Evolutionary conservation across 768 basidiomycete species (phyloP).

Genomic region (Tephrocybe sp.): DNA sequence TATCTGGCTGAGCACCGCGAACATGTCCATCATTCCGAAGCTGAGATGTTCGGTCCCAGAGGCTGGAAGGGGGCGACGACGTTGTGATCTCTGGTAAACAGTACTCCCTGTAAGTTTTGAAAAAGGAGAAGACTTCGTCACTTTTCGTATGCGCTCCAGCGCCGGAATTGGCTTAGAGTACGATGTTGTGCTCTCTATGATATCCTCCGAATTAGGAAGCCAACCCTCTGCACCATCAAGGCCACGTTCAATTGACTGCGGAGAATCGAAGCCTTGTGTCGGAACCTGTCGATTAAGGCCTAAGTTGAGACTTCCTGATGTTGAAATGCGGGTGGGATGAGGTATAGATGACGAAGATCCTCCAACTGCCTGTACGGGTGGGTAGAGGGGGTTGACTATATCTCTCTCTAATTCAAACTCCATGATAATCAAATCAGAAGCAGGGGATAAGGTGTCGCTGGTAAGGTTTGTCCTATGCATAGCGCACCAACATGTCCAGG

Average conservation of each 20-base stretch:
- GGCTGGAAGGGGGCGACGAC: constrained; percentile 16
- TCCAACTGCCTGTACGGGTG: constrained; percentile 32
- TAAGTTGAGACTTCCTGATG: too few species aligned
- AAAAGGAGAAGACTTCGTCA: constrained; percentile 25
- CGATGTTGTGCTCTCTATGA: constrained; percentile 72
- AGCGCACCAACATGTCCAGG: constrained; percentile 73
- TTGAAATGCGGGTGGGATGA: background rate
- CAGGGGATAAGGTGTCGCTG: constrained; percentile 6
- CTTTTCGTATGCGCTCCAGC: constrained; percentile 63
- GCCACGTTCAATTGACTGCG: background rate
- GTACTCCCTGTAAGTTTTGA: background rate
- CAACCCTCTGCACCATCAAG: constrained; percentile 28
- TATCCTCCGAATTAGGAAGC: constrained; percentile 52
- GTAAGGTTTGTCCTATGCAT: constrained; percentile 53
- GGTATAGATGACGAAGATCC: background rate
- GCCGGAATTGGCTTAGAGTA: constrained; percentile 68
- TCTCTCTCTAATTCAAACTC: constrained; percentile 83
- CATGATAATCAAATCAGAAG: constrained; percentile 53
- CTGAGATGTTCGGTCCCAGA: constrained; percentile 21
- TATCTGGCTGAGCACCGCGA: constrained; percentile 75
- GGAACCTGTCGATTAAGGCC: background rate
- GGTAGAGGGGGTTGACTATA: constrained; percentile 67
- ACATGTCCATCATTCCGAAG: constrained; percentile 76
- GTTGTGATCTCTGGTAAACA: constrained; percentile 9
- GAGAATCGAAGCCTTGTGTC: background rate